Evolutionary conservation across 2,329 filamentous ascomycete species (phyloP).

Genomic region (Aspergillus piperis): DNA sequence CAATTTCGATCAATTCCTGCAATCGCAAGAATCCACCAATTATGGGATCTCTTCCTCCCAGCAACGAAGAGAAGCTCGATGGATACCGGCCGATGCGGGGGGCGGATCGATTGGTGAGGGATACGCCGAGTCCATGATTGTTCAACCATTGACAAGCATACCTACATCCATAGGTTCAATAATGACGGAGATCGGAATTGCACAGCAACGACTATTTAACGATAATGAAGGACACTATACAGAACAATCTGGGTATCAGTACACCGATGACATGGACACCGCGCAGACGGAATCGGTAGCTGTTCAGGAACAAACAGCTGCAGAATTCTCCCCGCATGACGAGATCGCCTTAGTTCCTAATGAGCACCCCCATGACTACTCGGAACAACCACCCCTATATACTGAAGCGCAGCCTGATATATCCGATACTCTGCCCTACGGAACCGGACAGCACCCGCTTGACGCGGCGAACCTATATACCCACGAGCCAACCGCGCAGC

Average conservation of each 20-base stretch:
- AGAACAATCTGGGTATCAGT: not conserved
- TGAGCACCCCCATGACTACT: not conserved
- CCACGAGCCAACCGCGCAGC: not conserved
- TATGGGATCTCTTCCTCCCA: conserved; percentile 32
- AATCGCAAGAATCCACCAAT: conserved; percentile 30
- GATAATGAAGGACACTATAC: conserved; percentile 28
- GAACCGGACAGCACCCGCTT: not conserved
- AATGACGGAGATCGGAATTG: conserved; percentile 38
- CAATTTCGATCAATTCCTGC: conserved; percentile 43
- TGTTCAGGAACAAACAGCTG: not conserved
- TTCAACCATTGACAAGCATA: not conserved
- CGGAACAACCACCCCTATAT: not conserved
- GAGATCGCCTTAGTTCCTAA: not conserved
- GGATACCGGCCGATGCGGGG: conserved; percentile 34
- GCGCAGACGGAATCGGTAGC: not conserved
- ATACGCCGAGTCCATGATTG: not conserved
- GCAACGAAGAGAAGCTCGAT: conserved; percentile 37
- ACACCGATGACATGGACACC: not conserved
- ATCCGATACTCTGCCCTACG: not conserved
- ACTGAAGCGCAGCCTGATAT: not conserved
- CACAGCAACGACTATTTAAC: conserved; percentile 35
- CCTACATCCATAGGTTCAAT: conserved; percentile 26
- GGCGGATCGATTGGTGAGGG: conserved; percentile 36
- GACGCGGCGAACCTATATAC: not conserved
- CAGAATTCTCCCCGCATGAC: not conserved